These are phyloP conservation scores for Chalciporus pseudorubinellus DNA, from an alignment of 768 basidiomycete genomes.

Conservation along the genomic window DNA sequence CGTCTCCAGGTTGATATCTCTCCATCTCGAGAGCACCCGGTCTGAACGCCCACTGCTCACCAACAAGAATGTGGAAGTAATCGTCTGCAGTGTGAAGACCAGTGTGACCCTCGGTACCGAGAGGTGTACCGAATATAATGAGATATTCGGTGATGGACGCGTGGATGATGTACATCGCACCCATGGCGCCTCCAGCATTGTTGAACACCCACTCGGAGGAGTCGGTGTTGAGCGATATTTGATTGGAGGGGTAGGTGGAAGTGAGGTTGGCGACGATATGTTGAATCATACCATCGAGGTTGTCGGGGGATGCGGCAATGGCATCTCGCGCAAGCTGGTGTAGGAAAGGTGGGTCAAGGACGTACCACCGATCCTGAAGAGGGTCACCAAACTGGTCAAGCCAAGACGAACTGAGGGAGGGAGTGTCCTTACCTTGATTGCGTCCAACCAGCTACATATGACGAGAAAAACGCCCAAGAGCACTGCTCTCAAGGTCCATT, in stretches of 20 bases:
- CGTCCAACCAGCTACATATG: constrained; percentile 53
- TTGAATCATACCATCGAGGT: constrained; percentile 70
- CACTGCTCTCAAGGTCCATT: constrained; percentile 33
- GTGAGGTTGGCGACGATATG: constrained; percentile 84
- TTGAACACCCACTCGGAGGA: constrained; percentile 89
- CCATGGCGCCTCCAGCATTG: constrained; percentile 98
- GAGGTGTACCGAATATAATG: constrained; percentile 92
- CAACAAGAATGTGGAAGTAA: constrained; percentile 93
- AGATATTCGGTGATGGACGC: constrained; percentile 96
- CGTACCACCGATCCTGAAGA: constrained; percentile 80
- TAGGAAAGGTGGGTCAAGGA: constrained; percentile 69
- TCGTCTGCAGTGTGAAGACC: constrained; percentile 96
- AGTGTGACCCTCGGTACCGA: constrained; percentile 95
- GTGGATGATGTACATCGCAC: constrained; percentile 96
- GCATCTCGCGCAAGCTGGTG: constrained; percentile 76
- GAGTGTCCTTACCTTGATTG: constrained; percentile 52
- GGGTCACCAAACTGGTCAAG: background rate
- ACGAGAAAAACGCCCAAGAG: constrained; percentile 30
- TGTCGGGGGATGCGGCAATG: constrained; percentile 59
- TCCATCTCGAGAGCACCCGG: constrained; percentile 85
- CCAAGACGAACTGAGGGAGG: background rate
- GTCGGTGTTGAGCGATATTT: constrained; percentile 53
- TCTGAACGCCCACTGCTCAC: constrained; percentile 91
- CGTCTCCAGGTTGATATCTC: constrained; percentile 77
- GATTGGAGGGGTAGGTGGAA: constrained; percentile 61